A percentile compares a stretch with the other conserved stretches of the same genome.
phyloP scores from a whole-genome alignment of 2,329 filamentous ascomycete genomes.

The Pseudogymnoascus sp. region DNA sequence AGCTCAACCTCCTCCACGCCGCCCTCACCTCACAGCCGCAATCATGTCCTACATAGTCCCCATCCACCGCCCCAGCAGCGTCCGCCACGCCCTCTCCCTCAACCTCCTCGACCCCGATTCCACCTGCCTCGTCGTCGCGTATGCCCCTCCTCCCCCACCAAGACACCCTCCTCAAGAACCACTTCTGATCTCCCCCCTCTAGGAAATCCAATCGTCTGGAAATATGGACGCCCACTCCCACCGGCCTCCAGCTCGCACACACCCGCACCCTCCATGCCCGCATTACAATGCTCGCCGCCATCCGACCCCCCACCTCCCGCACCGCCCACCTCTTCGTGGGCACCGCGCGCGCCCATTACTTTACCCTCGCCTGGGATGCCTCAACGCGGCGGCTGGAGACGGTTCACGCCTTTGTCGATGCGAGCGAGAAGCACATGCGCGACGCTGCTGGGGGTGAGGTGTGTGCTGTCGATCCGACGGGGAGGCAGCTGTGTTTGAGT shows the following conservation, averaged over 20 bases:
- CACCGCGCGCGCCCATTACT: conserved; percentile 84
- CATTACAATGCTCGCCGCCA: conserved; percentile 73
- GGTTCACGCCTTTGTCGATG: conserved; percentile 41
- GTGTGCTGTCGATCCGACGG: conserved; percentile 75
- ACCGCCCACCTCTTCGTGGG: conserved; percentile 88
- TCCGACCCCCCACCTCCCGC: conserved; percentile 63
- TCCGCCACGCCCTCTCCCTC: conserved; percentile 78
- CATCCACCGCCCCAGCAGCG: conserved; percentile 84
- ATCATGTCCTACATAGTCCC: conserved; percentile 89
- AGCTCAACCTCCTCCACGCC: neutral
- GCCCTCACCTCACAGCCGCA: neutral
- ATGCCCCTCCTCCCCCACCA: conserved; percentile 31
- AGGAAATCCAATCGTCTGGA: conserved; percentile 82
- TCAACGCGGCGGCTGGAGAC: conserved; percentile 43
- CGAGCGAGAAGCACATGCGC: conserved; percentile 53
- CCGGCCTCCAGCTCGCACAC: conserved; percentile 54
- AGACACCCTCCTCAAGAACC: conserved; percentile 12
- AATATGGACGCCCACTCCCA: conserved; percentile 62
- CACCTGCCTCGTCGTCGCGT: conserved; percentile 84
- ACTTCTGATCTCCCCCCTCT: neutral
- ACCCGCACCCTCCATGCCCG: conserved; percentile 75
- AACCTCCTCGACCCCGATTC: conserved; percentile 65
- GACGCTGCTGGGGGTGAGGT: conserved; percentile 77
- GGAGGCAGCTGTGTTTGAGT: conserved; percentile 57
- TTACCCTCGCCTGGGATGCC: conserved; percentile 77